Evolutionary conservation across 805 yeast species (phyloP), one percentile per base, ranked within the genome.

Genomic region (Candida sanyiensis): DNA sequence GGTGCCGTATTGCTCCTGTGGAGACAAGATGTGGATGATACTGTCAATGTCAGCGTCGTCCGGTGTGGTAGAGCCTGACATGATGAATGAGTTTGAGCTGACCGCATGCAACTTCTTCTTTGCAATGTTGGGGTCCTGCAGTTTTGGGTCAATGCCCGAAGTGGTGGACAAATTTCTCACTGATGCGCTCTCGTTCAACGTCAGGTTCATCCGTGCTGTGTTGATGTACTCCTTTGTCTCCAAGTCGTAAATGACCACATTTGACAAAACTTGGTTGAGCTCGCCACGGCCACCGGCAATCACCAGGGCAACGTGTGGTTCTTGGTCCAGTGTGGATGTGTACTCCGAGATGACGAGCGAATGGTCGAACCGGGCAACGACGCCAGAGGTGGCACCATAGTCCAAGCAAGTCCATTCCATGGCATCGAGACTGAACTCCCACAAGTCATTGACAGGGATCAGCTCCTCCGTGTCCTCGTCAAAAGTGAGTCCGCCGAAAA

Each of bases 401-500:
- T 66, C 67, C 3, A 80, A 51, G 34, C 75, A 66, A 1, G 53
- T 52, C 90, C 93, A 83, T 9, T 56, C 56, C 37, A 63, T 66
- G 4, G 71, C 60, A 27, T 65, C 67, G 28, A 79, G 56, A 53
- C 79, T 72, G 47, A 80, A 75, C 48, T 71, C 70, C 90, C 93
- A 84, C 19, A 81, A 57, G 48, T 84, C 93, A 49, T 79, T 79
- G 6, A 70, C 55, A 0, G 84, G 75, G 10, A 57, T 52, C 12
- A 71, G 45, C 34, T 64, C 66, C 35, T 63, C 57, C 6, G 51
- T 56, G 29, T 56, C 54, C 25, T 58, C 57, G 31, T 65, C 62
- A 7, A 73, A 60, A 0, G 63, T 57, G 21, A 83, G 54, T 1
- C 94, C 94, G 21, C 94, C 93, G 52, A 71, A 76, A 3, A 81